Percentiles rank a stretch among this genome's conserved stretches.
These are phyloP conservation scores for Xylariaceae sp. DNA, from an alignment of 2,329 filamentous ascomycete species.

Conservation along the genomic window DNA sequence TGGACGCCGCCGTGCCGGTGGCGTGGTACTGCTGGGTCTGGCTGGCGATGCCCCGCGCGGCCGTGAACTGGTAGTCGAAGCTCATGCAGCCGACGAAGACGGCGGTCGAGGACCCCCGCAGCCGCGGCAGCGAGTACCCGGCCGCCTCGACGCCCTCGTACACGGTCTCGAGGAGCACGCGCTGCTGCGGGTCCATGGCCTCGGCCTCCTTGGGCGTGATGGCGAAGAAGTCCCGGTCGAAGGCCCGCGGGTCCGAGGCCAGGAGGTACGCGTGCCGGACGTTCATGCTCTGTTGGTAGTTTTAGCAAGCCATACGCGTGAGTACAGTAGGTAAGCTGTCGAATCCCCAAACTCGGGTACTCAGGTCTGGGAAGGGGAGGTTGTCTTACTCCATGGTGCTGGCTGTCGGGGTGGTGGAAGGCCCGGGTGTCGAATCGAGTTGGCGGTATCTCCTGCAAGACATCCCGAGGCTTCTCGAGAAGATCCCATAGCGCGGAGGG, in stretches of 20 bases:
- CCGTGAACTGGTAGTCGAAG: constrained; percentile 1
- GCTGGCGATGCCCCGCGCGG: neutral
- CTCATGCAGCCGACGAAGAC: constrained; percentile 3
- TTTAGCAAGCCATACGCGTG: no score
- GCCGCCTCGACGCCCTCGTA: constrained; percentile 48
- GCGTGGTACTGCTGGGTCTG: constrained; percentile 5
- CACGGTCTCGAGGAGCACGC: constrained; percentile 53
- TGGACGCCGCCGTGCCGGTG: constrained; percentile 1
- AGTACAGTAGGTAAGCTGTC: no score
- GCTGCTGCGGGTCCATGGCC: no score
- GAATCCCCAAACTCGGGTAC: no score
- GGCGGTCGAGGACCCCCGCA: constrained; percentile 2
- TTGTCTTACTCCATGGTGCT: no score
- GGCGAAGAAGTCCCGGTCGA: constrained; percentile 9
- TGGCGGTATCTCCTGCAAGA: constrained; percentile 1
- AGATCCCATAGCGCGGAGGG: constrained; percentile 2
- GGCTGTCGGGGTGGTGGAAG: neutral
- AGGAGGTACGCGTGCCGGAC: constrained; percentile 4
- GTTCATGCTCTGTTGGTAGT: neutral
- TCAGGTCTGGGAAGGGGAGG: no score
- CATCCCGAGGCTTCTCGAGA: neutral
- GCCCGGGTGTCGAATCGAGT: constrained; percentile 1
- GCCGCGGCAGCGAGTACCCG: neutral
- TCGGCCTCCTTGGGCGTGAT: constrained; percentile 7
- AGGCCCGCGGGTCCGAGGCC: constrained; percentile 2